These are phyloP conservation scores for Phytopythium helicoides DNA, from an alignment of 352 stramenopile genomes.

Conservation along the genomic window DNA sequence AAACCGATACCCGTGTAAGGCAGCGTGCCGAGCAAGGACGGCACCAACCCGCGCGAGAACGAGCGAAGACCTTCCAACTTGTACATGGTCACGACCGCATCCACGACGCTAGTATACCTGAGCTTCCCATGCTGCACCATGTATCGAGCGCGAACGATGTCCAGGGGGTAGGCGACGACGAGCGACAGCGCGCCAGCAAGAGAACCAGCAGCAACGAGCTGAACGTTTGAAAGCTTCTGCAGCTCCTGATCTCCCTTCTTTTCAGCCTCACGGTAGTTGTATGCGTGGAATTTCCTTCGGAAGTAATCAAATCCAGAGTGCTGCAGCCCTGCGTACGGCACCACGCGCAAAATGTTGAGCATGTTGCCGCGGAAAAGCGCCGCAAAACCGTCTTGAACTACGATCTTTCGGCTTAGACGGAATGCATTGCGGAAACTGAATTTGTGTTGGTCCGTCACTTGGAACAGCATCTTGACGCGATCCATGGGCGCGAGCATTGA, in stretches of 20 bases:
- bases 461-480: conserved; percentile 85
- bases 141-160: conserved; percentile 80
- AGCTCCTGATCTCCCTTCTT: conserved; percentile 22
- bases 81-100: conserved; percentile 78
- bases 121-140: conserved; percentile 86
- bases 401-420: conserved; percentile 60
- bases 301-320: conserved; percentile 87
- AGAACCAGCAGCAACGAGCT: conserved; percentile 70
- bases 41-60: conserved; percentile 68
- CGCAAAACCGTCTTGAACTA: conserved; percentile 63
- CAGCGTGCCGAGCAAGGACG: conserved; percentile 79
- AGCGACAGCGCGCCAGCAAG: conserved; percentile 73
- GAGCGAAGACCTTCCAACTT: conserved; percentile 60
- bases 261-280: conserved; percentile 63
- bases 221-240: conserved; percentile 71
- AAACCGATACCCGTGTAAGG: conserved; percentile 88
- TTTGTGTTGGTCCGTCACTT: conserved; percentile 66
- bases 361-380: conserved; percentile 75
- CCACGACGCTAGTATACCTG: conserved; percentile 66
- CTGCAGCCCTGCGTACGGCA: conserved; percentile 77
- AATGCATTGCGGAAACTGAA: conserved; percentile 79
- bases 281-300: conserved; percentile 71
- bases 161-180: conserved; percentile 73
- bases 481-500: conserved; percentile 72
- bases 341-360: conserved; percentile 75